phyloP scores from a whole-genome alignment of 768 basidiomycete species.

The Naganishia friedmannii region DNA sequence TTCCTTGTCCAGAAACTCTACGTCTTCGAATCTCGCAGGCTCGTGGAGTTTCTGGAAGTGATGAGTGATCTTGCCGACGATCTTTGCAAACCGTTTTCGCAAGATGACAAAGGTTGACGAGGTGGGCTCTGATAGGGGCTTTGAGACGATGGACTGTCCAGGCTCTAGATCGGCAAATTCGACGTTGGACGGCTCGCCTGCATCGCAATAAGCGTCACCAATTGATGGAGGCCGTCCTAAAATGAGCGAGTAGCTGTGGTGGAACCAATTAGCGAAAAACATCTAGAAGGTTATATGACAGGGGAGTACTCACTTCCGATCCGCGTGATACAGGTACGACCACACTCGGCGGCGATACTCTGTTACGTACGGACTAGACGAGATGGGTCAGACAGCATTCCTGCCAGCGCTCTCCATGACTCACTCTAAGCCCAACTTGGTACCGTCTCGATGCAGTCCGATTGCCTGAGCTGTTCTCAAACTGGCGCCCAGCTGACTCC shows the following conservation, averaged over 20 bases:
- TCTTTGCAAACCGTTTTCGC: conserved; percentile 72
- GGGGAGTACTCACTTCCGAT: conserved; percentile 60
- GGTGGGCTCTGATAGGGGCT: conserved; percentile 63
- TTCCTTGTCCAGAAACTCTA: conserved; percentile 76
- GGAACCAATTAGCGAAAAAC: background rate
- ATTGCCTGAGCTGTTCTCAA: conserved; percentile 90
- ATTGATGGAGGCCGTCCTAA: conserved; percentile 77
- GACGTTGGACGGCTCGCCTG: conserved; percentile 59
- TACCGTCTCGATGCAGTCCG: conserved; percentile 84
- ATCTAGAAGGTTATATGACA: background rate
- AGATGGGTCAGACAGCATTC: background rate
- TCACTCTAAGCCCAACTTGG: conserved; percentile 64
- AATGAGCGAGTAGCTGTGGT: conserved; percentile 68
- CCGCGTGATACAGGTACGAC: conserved; percentile 82
- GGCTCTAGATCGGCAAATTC: conserved; percentile 49
- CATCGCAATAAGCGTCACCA: conserved; percentile 80
- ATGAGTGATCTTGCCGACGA: conserved; percentile 84
- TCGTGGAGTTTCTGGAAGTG: conserved; percentile 84
- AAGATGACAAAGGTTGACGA: conserved; percentile 84
- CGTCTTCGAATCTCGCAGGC: conserved; percentile 77
- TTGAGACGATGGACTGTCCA: conserved; percentile 36
- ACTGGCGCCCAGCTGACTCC: conserved; percentile 91
- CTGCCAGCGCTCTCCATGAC: conserved; percentile 34
- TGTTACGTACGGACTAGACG: conserved; percentile 60
- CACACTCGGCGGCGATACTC: conserved; percentile 89